Evolutionary conservation across 1,284 basidiomycete species (phyloP), one percentile per base, ranked within the genome.

Genomic region (Heterobasidion occidentale): DNA sequence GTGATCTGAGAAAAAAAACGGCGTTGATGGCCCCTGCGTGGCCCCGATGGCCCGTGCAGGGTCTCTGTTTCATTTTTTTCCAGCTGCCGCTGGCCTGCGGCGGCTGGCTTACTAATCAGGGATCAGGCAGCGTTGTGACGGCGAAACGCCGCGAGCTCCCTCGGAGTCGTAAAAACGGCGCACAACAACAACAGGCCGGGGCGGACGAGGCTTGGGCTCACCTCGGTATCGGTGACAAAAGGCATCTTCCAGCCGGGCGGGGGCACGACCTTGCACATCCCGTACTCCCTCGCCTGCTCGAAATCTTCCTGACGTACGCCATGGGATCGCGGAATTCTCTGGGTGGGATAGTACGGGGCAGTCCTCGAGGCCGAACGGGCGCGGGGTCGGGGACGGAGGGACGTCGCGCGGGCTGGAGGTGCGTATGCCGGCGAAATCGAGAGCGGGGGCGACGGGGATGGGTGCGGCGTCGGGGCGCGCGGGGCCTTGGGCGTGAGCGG

Each of bases 231-330:
- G 48, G 95, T 90, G n/a, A 92, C 88, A 70, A 98, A 99, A 14
- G 95, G 93, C 84, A 98, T 96, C 63, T 88, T 83, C 97, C 97
- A 99, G 42, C 85, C 92, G 58, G 82, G 77, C 1, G 97, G 97
- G 57, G 97, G 97, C 19, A 98, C 82, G 59, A 99, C 86, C 76
- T 99, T 99, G 75, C 92, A 94, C 64, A 99, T 95, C 36, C 97
- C 97, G 68, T 84, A 94, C 51, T 81, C 74, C 65, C 79, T 83
- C 0, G 90, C 94, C 42, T 81, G 75, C 53, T 86, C 8, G 90
- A 83, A 64, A 97, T 91, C 56, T 84, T 87, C 65, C 84, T 84
- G 70, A 99, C 92, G 75, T 98, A 99, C 53, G 83, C 81, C 86
- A 98, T 90, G n/a, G 96, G 94, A 74, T 98, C 93, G 64, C 81